Conservation (phyloP, 345 rosid genomes). For the Lepidium sativum region DNA sequence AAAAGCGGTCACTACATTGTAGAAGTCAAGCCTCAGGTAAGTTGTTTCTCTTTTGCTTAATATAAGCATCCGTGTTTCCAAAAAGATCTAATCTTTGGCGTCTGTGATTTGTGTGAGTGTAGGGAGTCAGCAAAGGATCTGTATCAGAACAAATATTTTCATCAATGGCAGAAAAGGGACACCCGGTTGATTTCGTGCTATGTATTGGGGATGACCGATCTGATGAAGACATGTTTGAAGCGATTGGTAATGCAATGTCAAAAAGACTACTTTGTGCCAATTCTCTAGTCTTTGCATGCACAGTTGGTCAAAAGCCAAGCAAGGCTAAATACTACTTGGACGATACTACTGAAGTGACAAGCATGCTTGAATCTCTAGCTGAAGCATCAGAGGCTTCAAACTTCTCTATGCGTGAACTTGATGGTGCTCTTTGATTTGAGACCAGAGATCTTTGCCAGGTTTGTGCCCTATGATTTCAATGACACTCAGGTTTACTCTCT, state of each 20-base stretch:
- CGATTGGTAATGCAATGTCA: constrained; percentile 35
- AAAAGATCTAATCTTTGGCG: neutral
- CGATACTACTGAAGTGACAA: constrained; percentile 29
- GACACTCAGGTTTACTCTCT: neutral
- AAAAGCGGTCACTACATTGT: constrained; percentile 35
- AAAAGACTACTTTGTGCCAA: constrained; percentile 16
- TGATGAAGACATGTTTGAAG: constrained; percentile 36
- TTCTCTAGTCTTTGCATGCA: constrained; percentile 57
- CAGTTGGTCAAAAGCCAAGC: constrained; percentile 95
- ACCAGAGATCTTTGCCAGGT: constrained; percentile 16
- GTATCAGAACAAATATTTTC: constrained; percentile 30
- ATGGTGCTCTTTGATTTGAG: constrained; percentile 15
- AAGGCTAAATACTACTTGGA: constrained; percentile 83
- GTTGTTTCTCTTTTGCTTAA: neutral
- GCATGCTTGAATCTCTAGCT: constrained; percentile 35
- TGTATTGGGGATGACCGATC: constrained; percentile 35
- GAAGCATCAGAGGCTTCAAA: constrained; percentile 27
- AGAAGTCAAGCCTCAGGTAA: constrained; percentile 35
- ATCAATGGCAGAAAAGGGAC: constrained; percentile 26
- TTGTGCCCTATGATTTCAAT: neutral
- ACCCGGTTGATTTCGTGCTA: constrained; percentile 30
- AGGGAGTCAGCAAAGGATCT: constrained; percentile 37
- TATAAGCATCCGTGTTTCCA: neutral
- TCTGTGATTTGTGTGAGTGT: neutral
- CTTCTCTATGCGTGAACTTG: constrained; percentile 26